Base-by-base conservation (phyloP, 106 monocot genomes). In the Dendrobium nobile region DNA sequence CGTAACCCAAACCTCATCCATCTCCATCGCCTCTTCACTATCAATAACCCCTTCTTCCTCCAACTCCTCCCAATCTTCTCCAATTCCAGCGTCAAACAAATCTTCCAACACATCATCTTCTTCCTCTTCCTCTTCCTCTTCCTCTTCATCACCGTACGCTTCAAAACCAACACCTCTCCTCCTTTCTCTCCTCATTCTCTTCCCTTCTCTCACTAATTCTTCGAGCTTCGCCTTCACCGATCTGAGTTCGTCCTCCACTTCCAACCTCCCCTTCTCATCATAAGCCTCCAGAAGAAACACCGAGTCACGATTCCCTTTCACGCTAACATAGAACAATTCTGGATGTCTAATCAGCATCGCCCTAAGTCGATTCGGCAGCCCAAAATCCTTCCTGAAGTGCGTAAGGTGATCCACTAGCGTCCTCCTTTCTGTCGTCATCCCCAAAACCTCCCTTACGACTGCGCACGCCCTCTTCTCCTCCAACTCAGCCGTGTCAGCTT, bases 321-420 rank as follows among this genome's bases (percentile, higher is more conserved):
- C n/a, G 61, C 98, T 95, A n/a, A 98, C 91, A 64, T 95, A 98
- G 84, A 98, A 98, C 92, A 98, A 82, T 84, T 98, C 98, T 61
- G 95, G 98, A 76, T 98, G 98, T 11, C 98, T 80, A 51, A 95
- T 82, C 80, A 98, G 84, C 95, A 98, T 56, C 20, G 79, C 89
- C 41, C 91, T 42, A 41, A 98, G 85, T 77, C 85, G 85, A 82
- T 95, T 92, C 4, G 98, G 92, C 85, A 98, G 77, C 61, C 92
- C 87, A 9, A 94, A 88, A 37, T 95, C 98, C 83, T 86, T 89
- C 83, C 98, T 72, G 42, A 98, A 91, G 61, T 95, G 94, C n/a
- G 92, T 91, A 81, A 98, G 74, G 76, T 95, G 91, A 72, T 98
- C 98, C 47, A 98, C 91, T 19, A 98, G 84, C 20, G 94, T 95